Conservation (phyloP, 1,139 yeast species). For the Pneumocystis canis region DNA sequence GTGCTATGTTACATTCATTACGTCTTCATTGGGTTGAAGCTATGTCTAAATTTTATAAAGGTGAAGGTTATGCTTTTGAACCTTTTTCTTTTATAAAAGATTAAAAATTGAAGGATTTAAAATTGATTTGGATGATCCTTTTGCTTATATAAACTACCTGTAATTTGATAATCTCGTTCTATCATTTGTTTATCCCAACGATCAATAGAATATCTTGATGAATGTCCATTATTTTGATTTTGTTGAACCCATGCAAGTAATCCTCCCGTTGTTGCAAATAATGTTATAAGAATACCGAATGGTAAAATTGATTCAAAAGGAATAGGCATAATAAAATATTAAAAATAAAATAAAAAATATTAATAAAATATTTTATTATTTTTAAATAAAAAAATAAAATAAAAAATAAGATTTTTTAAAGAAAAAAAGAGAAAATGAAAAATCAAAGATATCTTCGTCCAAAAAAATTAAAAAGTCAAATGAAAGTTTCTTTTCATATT, state of each 20-base stretch:
- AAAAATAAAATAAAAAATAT: too few species aligned
- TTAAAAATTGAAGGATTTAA: too few species aligned
- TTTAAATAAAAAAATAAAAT: background rate
- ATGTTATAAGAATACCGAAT: conserved; percentile 11
- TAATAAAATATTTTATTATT: too few species aligned
- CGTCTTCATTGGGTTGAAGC: conserved; percentile 99
- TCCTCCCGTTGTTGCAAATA: conserved; percentile 10
- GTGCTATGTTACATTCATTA: conserved; percentile 94
- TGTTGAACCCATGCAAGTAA: conserved; percentile 9
- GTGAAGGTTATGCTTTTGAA: conserved; percentile 79
- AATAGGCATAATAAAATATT: conserved; percentile 4
- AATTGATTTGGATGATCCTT: too few species aligned
- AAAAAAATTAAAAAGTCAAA: too few species aligned
- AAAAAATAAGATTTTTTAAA: background rate
- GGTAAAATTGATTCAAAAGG: conserved; percentile 12
- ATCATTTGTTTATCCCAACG: conserved; percentile 12
- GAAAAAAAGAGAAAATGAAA: too few species aligned
- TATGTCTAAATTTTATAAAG: conserved; percentile 93
- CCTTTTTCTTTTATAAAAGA: conserved; percentile 62
- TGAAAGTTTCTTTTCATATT: background rate
- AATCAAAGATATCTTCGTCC: too few species aligned
- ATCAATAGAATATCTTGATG: conserved; percentile 8
- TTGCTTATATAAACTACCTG: conserved; percentile 7
- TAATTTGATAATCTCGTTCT: conserved; percentile 11
- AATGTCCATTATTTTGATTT: conserved; percentile 8